phyloP scores from a whole-genome alignment of 306 rosid species.

The Begonia masoniana region DNA sequence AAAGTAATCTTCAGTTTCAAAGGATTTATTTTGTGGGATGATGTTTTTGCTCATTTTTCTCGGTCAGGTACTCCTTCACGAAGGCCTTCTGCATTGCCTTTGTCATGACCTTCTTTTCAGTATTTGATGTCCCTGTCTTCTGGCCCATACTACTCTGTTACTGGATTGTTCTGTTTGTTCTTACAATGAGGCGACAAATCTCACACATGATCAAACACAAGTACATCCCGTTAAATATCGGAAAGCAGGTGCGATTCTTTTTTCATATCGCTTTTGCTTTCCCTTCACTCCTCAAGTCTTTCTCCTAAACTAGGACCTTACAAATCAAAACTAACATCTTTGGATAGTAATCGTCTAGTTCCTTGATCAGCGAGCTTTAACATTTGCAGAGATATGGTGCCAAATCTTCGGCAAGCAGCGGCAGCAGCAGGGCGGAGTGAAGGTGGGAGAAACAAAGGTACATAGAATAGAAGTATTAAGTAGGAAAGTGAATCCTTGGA shows the following conservation, averaged over 20 bases:
- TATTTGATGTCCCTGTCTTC: conserved; percentile 4
- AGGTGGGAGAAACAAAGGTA: too few species aligned
- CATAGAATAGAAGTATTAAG: too few species aligned
- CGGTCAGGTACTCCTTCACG: not conserved
- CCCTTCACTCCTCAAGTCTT: too few species aligned
- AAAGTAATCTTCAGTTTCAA: too few species aligned
- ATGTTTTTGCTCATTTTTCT: not conserved
- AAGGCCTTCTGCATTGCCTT: conserved; percentile 3
- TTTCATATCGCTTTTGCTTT: not conserved
- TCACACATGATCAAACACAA: conserved; percentile 2
- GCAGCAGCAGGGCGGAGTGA: not conserved
- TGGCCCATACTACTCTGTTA: conserved; percentile 2
- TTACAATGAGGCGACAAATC: conserved; percentile 1
- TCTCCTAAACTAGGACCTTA: too few species aligned
- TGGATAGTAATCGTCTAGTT: not conserved
- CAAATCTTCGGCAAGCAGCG: not conserved
- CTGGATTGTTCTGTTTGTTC: conserved; percentile 2
- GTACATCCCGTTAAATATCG: not conserved
- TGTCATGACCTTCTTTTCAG: conserved; percentile 2
- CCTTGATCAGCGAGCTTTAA: not conserved
- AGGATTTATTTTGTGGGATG: not conserved
- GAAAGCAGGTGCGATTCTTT: not conserved
- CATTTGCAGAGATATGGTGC: conserved; percentile 3
- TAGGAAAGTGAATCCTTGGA: too few species aligned
- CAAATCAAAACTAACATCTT: not conserved